phyloP scores from a whole-genome alignment of 768 basidiomycete genomes.

The Termitomyces sp. region DNA sequence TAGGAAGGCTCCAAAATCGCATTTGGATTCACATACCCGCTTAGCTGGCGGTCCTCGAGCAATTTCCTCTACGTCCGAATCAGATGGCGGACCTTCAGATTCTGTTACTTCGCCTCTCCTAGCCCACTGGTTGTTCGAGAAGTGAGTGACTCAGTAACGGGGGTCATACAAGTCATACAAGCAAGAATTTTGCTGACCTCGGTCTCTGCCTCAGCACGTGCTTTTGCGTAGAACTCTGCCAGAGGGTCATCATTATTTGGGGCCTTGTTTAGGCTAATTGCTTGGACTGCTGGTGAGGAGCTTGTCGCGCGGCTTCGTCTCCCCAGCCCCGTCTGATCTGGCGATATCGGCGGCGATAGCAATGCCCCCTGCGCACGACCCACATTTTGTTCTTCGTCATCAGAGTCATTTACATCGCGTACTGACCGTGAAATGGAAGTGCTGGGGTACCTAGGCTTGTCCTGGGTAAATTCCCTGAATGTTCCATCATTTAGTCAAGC shows the following conservation, averaged over 20 bases:
- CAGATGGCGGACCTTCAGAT: constrained; percentile 18
- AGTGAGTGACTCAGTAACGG: background rate
- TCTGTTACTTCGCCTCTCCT: constrained; percentile 32
- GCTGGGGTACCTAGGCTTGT: constrained; percentile 11
- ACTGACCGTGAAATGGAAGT: background rate
- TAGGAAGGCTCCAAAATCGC: background rate
- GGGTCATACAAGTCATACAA: background rate
- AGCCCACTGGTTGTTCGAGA: constrained; percentile 21
- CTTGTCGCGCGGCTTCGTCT: background rate
- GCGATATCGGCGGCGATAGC: constrained; percentile 12
- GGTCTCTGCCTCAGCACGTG: constrained; percentile 40
- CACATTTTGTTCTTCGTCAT: constrained; percentile 15
- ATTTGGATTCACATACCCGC: constrained; percentile 19
- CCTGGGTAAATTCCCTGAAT: constrained; percentile 31
- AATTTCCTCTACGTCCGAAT: constrained; percentile 13
- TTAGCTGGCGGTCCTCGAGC: constrained; percentile 16
- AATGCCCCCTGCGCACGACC: constrained; percentile 3
- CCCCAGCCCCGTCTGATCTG: background rate
- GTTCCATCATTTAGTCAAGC: background rate
- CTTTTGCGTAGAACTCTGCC: constrained; percentile 57
- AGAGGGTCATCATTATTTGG: constrained; percentile 43
- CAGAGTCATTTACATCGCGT: constrained; percentile 11
- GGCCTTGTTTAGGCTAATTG: background rate
- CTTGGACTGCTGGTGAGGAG: constrained; percentile 2
- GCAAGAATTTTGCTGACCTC: constrained; percentile 24